A percentile compares a stretch with the other conserved stretches of the same genome.
Evolutionary conservation across 2,329 filamentous ascomycete species (phyloP).

Genomic region (Apiospora marii): DNA sequence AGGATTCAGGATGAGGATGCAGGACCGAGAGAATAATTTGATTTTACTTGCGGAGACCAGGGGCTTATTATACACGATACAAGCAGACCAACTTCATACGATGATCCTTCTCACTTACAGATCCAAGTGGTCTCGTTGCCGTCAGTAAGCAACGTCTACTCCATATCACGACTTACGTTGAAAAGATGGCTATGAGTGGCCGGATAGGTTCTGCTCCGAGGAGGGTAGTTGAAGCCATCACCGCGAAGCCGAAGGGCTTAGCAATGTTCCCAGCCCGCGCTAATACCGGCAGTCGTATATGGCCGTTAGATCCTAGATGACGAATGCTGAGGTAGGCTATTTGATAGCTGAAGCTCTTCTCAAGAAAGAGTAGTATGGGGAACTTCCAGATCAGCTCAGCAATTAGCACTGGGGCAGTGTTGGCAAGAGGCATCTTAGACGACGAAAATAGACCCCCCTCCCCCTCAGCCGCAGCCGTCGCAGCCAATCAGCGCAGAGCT

Average conservation of each 20-base stretch:
- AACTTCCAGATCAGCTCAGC: not conserved
- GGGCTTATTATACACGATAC: not conserved
- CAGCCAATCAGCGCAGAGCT: not conserved
- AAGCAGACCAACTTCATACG: not conserved
- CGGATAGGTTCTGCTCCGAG: not conserved
- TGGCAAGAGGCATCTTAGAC: not conserved
- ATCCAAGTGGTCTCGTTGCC: not conserved
- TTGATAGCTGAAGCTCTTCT: not conserved
- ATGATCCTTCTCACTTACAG: not conserved
- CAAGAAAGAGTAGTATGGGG: too few species aligned
- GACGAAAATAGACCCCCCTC: not conserved
- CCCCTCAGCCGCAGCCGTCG: conserved; percentile 5
- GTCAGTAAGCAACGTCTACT: not conserved
- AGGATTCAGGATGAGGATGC: not conserved
- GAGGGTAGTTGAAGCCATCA: not conserved
- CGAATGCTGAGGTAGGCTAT: not conserved
- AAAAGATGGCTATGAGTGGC: not conserved
- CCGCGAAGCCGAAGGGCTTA: conserved; percentile 6
- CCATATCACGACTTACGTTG: not conserved
- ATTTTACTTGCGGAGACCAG: not conserved
- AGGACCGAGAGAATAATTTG: not conserved
- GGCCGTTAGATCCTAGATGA: not conserved
- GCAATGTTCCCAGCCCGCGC: not conserved
- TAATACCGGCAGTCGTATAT: conserved; percentile 7
- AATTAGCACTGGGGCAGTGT: not conserved